Evolutionary conservation across 441 rosid species (phyloP).

Genomic region (Adansonia rubrostipa): DNA sequence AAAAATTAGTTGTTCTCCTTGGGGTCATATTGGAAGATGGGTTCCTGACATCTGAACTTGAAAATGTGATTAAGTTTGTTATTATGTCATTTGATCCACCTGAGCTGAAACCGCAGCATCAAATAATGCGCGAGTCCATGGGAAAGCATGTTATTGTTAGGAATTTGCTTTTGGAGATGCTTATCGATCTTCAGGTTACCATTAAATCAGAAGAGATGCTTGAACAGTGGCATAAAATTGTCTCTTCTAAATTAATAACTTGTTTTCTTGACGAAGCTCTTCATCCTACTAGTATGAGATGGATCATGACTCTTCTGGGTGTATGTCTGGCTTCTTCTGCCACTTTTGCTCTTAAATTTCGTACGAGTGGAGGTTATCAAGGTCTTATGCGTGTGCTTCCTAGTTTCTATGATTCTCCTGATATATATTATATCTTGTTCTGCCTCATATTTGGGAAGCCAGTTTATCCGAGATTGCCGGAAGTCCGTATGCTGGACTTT

Average conservation of each 20-base stretch:
- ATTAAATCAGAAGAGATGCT: conserved; percentile 96
- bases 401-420: conserved; percentile 98
- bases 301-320: conserved; percentile 99
- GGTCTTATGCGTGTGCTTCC: conserved; percentile 90
- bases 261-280: conserved; percentile 99
- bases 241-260: conserved; percentile 93
- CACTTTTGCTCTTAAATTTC: conserved; percentile 93
- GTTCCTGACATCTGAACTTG: conserved; percentile 93
- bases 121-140: conserved; percentile 82
- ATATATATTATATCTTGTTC: conserved; percentile 96
- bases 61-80: conserved; percentile 93
- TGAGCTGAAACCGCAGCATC: conserved; percentile 72
- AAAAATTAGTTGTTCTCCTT: conserved; percentile 93
- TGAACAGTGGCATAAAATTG: conserved; percentile 99
- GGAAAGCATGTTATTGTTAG: conserved; percentile 99
- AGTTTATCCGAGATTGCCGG: conserved; percentile 98
- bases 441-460: conserved; percentile 96
- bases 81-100: conserved; percentile 99
- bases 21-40: conserved; percentile 99
- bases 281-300: conserved; percentile 99
- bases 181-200: conserved; percentile 97
- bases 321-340: conserved; percentile 95
- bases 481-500: conserved; percentile 99
- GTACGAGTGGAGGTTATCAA: conserved; percentile 96
- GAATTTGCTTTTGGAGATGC: conserved; percentile 99